Conservation (phyloP, 2,329 filamentous ascomycete genomes). For the Xylaria sp. region DNA sequence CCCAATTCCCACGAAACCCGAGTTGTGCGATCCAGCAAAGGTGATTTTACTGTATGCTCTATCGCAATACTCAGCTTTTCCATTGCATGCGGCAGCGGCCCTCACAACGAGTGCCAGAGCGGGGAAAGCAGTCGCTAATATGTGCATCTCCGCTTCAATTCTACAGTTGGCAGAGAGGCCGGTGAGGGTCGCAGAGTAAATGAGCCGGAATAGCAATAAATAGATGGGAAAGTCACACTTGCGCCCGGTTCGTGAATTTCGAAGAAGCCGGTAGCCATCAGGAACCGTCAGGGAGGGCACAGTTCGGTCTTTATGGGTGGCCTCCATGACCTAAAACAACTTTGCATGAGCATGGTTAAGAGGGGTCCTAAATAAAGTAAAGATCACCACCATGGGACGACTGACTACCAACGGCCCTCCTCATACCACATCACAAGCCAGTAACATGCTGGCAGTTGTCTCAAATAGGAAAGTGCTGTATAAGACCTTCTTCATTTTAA, state of each 20-base stretch:
- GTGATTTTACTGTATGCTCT: conserved; percentile 64
- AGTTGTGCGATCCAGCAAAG: conserved; percentile 69
- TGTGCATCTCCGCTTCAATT: conserved; percentile 18
- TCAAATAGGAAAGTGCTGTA: conserved; percentile 16
- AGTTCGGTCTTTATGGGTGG: conserved; percentile 3
- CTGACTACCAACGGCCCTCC: not conserved
- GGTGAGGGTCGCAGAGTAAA: not conserved
- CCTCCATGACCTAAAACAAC: not conserved
- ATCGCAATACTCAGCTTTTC: conserved; percentile 59
- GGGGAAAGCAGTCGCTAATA: conserved; percentile 20
- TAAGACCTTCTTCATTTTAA: conserved; percentile 26
- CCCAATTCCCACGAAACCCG: conserved; percentile 63
- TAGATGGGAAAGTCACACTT: not conserved
- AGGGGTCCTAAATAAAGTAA: conserved; percentile 1
- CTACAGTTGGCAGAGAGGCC: not conserved
- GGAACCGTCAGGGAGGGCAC: not conserved
- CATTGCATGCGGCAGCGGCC: conserved; percentile 57
- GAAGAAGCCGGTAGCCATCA: not conserved
- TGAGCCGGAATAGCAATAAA: not conserved
- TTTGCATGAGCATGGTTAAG: conserved; percentile 11
- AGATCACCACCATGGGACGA: conserved; percentile 5
- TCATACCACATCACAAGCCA: conserved; percentile 19
- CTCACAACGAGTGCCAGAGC: conserved; percentile 31
- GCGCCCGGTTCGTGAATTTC: not conserved
- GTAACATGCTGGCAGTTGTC: conserved; percentile 19